Base-by-base conservation (phyloP, 2,329 filamentous ascomycete genomes). In the Mycosphaerella arachidis region DNA sequence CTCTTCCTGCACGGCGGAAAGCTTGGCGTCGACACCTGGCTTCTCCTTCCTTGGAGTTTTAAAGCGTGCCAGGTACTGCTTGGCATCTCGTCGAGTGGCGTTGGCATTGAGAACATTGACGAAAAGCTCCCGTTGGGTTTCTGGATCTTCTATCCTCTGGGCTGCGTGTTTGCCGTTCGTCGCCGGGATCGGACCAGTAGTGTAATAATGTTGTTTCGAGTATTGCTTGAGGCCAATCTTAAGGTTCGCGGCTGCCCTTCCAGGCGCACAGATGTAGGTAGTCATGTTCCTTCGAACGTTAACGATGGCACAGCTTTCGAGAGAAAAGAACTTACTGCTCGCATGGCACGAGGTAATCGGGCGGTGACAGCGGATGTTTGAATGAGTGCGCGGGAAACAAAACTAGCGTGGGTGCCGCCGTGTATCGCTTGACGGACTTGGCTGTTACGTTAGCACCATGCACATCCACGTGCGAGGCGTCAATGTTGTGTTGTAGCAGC, bases 71-170 rank as follows among this genome's bases (percentile, higher is more conserved):
- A 99, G 82, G 72, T 97, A 99, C 40, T 90, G 87, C 75, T 90
- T 92, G 52, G 92, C 92, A 77, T 99, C 94, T 68, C 94, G 86
- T 75, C 92, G 96, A 0, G 93, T 97, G 6, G 92, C 90, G 10
- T 92, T 91, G 18, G 92, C 91, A 70, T 90, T 91, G 33, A 99
- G 81, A 3, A 97, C 84, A 16, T 91, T 92, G 33, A 95, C 82
- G 68, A 96, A 87, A 69, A 96, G 89, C 71, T 96, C 91, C 27
- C 72, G 67, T 51, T 71, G 67, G 2, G 55, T 62, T n/a, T 61
- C 59, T 6, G 63, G 57, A 35, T 70, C 67, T 27, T 70, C 69
- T 29, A 48, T 52, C 16, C 60, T 50, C n/a, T 31, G 27, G 6
- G 65, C 61, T 31, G 56, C 57, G 55, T 63, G 65, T 48, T 66